Percentiles rank a stretch among this genome's conserved stretches.
These are phyloP conservation scores for Penicillium sp. DNA, from an alignment of 2,329 filamentous ascomycete genomes.

Conservation along the genomic window DNA sequence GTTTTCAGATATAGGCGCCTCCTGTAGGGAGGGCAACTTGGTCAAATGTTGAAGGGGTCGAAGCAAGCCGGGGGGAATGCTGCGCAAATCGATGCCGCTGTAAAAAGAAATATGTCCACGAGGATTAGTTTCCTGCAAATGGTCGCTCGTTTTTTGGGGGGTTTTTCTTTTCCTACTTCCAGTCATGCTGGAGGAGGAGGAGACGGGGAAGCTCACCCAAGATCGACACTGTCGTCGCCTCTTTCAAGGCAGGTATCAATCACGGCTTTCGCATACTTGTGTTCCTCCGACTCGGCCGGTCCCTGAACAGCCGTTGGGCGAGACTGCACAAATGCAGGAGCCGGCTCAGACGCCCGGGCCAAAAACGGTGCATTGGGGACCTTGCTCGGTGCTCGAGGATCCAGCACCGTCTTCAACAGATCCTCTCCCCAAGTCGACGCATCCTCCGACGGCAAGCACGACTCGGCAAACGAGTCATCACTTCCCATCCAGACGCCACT, in stretches of 20 bases:
- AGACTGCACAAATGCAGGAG: constrained; percentile 1
- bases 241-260: constrained; percentile 40
- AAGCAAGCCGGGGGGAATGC: constrained; percentile 30
- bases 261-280: constrained; percentile 32
- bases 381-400: constrained; percentile 9
- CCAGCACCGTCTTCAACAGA: constrained; percentile 24
- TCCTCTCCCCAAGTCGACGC: constrained; percentile 35
- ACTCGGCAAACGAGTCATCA: constrained; percentile 36
- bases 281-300: constrained; percentile 30
- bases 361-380: neutral
- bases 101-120: neutral
- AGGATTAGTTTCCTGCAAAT: too few species aligned
- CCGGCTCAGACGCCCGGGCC: neutral
- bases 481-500: constrained; percentile 46
- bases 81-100: constrained; percentile 29
- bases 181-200: neutral
- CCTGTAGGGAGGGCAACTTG: constrained; percentile 31
- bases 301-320: constrained; percentile 18
- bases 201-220: constrained; percentile 33
- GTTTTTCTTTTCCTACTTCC: neutral
- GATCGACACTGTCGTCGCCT: constrained; percentile 40
- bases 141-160: too few species aligned
- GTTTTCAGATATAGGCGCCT: constrained; percentile 33
- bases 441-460: constrained; percentile 33
- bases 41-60: constrained; percentile 36